Evolutionary conservation across 164 flowering plant genomes (phyloP).

Genomic region (Chimonanthus praecox): DNA sequence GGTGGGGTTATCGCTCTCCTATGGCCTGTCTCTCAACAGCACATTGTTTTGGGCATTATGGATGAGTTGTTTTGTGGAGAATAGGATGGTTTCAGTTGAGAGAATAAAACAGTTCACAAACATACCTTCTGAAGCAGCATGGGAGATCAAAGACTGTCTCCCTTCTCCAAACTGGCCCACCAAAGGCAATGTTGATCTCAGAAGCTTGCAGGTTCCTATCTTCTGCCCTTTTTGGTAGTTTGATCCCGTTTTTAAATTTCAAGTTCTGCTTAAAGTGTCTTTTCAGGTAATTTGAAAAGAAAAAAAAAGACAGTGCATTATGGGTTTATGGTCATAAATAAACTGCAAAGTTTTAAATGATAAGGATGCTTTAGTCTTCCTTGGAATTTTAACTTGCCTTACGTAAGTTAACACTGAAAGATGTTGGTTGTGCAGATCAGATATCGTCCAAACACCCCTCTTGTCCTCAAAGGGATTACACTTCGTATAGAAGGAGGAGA

Average conservation of each 20-base stretch:
- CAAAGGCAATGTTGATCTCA: conserved; percentile 66
- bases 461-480: conserved; percentile 76
- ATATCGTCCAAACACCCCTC: conserved; percentile 82
- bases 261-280: no score
- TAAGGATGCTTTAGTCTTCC: not conserved
- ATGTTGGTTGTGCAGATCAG: conserved; percentile 48
- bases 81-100: conserved; percentile 90
- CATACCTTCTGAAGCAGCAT: conserved; percentile 82
- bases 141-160: conserved; percentile 48
- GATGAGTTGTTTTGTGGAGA: conserved; percentile 77
- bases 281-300: no score
- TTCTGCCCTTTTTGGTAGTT: not conserved
- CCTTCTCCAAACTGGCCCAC: conserved; percentile 80
- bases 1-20: conserved; percentile 87
- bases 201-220: conserved; percentile 56
- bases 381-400: not conserved
- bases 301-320: no score
- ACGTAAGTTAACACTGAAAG: not conserved
- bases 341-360: not conserved
- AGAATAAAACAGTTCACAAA: conserved; percentile 75
- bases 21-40: conserved; percentile 76
- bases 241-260: not conserved
- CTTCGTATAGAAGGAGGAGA: conserved; percentile 76
- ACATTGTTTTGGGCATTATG: conserved; percentile 58
- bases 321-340: no score